Percentiles rank a stretch among this genome's conserved stretches.
Evolutionary conservation across 2,329 filamentous ascomycete genomes (phyloP).

Genomic region (Colletotrichum lindemuthianum): DNA sequence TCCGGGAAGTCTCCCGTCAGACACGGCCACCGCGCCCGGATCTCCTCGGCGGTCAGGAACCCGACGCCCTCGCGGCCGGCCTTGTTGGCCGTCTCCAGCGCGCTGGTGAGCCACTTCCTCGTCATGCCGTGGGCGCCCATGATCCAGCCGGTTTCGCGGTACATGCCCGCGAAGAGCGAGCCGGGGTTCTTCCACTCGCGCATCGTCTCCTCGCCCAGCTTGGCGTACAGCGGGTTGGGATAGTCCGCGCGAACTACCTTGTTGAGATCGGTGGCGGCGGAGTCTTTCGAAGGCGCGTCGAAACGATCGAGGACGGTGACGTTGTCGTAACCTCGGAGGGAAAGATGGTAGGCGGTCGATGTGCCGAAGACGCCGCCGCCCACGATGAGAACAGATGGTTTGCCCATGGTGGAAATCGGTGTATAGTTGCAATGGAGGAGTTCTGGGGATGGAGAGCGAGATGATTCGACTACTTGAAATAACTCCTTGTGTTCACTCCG

Average conservation of each 20-base stretch:
- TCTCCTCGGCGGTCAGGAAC: constrained; percentile 41
- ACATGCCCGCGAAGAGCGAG: constrained; percentile 41
- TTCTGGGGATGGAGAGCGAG: too few species aligned
- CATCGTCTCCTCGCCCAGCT: constrained; percentile 43
- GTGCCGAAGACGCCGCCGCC: constrained; percentile 47
- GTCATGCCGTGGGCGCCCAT: constrained; percentile 41
- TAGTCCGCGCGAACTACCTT: constrained; percentile 51
- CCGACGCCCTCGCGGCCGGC: constrained; percentile 39
- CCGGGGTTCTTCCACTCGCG: constrained; percentile 41
- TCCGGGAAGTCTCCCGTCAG: constrained; percentile 40
- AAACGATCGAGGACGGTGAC: constrained; percentile 43
- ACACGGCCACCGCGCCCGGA: constrained; percentile 43
- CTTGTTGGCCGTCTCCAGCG: constrained; percentile 39
- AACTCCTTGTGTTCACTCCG: neutral
- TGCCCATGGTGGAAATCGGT: constrained; percentile 5
- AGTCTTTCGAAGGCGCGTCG: constrained; percentile 39
- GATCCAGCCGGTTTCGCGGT: constrained; percentile 45
- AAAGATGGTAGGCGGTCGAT: constrained; percentile 46
- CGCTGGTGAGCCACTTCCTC: constrained; percentile 43
- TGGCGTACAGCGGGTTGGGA: constrained; percentile 42
- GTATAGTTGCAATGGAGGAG: too few species aligned
- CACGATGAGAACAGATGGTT: constrained; percentile 44
- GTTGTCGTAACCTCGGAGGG: constrained; percentile 32
- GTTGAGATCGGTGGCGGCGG: constrained; percentile 46
- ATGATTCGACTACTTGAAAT: too few species aligned